Percentiles rank a stretch among this genome's conserved stretches.
Evolutionary conservation across 768 basidiomycete species (phyloP).

Genomic region (Thelephora ganbajun): DNA sequence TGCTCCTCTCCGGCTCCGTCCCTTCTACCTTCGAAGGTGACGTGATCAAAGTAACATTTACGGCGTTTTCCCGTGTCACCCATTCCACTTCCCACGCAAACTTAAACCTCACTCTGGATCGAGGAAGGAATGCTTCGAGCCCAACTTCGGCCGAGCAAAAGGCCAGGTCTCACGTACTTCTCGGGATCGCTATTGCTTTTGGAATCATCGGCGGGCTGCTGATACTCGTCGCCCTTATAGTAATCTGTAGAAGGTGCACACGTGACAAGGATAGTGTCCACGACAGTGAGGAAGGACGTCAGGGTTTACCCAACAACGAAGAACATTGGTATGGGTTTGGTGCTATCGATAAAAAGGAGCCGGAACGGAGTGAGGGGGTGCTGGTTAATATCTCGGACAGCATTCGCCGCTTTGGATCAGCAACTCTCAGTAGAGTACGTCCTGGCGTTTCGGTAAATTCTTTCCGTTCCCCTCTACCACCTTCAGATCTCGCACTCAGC

Average conservation of each 20-base stretch:
- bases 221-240: constrained; percentile 38
- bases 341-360: constrained; percentile 12
- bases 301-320: constrained; percentile 49
- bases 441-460: background rate
- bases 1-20: constrained; percentile 40
- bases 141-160: constrained; percentile 21
- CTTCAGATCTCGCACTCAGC: constrained; percentile 1
- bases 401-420: background rate
- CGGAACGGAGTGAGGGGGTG: constrained; percentile 1
- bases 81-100: constrained; percentile 60
- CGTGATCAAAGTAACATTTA: constrained; percentile 41
- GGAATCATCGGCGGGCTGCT: constrained; percentile 47
- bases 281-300: constrained; percentile 42
- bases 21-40: constrained; percentile 27
- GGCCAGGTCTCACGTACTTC: constrained; percentile 33
- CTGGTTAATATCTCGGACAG: background rate
- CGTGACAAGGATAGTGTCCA: constrained; percentile 46
- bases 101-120: constrained; percentile 36
- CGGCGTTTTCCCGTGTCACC: constrained; percentile 50
- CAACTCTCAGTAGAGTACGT: background rate
- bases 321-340: constrained; percentile 55
- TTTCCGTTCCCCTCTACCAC: background rate
- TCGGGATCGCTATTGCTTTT: constrained; percentile 50
- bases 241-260: constrained; percentile 39
- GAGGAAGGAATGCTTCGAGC: constrained; percentile 14